Evolutionary conservation across 805 yeast genomes (phyloP).

Genomic region (Wilhelminamyces savonicus): DNA sequence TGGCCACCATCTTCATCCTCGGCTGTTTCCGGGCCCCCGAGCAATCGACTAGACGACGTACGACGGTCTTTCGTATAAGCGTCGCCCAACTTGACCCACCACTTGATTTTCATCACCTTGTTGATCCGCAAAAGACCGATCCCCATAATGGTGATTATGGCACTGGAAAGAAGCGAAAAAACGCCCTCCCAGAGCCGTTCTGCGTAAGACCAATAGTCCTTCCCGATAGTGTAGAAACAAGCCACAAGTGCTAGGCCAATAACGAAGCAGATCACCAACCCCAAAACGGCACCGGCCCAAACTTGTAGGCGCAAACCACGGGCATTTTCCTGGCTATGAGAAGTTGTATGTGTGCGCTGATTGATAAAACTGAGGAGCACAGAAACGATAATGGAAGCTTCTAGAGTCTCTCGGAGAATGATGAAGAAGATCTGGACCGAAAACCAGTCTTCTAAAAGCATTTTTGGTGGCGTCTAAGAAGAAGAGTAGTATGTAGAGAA

Average conservation of each 20-base stretch:
- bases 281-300: conserved; percentile 74
- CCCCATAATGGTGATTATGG: conserved; percentile 84
- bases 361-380: conserved; percentile 55
- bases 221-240: conserved; percentile 70
- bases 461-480: too few relatives aligned
- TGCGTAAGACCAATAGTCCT: conserved; percentile 80
- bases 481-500: too few relatives aligned
- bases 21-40: background rate
- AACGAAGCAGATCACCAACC: conserved; percentile 60
- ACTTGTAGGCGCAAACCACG: conserved; percentile 53
- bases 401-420: conserved; percentile 66
- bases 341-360: too few relatives aligned
- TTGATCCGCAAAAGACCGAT: conserved; percentile 74
- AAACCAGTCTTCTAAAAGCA: conserved; percentile 21
- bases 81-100: conserved; percentile 39
- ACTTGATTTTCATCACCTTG: conserved; percentile 69
- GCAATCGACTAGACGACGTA: background rate
- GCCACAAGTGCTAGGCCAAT: conserved; percentile 69
- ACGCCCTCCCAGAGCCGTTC: conserved; percentile 89
- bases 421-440: conserved; percentile 72
- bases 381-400: conserved; percentile 70
- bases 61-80: too few relatives aligned
- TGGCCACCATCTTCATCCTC: too few relatives aligned
- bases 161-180: conserved; percentile 69
- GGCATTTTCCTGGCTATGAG: too few relatives aligned